A percentile compares a stretch with the other conserved stretches of the same genome.
Conservation (phyloP, 2,329 filamentous ascomycete species). For the Aspergillus calidoustus region DNA sequence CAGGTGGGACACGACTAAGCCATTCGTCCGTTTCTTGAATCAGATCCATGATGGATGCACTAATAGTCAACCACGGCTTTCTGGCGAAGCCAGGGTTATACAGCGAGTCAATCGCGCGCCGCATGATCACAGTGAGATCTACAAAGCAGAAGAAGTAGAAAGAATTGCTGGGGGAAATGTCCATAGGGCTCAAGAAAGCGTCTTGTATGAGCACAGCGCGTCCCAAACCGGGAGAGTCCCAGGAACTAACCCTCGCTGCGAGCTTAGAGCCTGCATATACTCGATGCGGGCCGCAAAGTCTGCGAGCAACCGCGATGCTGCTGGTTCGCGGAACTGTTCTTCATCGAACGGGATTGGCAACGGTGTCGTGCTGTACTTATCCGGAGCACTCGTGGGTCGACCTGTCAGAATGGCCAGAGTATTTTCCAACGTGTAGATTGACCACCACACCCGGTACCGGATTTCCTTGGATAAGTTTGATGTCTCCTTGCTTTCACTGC, state of each 20-base stretch:
- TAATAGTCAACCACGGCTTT: slow-evolving; percentile 6
- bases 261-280: slow-evolving; percentile 24
- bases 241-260: slow-evolving; percentile 18
- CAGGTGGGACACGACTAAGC: slow-evolving; percentile 1
- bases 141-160: slow-evolving; percentile 44
- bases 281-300: slow-evolving; percentile 26
- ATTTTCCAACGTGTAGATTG: slow-evolving; percentile 47
- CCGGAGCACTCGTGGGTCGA: slow-evolving; percentile 42
- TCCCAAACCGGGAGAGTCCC: slow-evolving; percentile 13
- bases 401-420: slow-evolving; percentile 48
- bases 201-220: slow-evolving; percentile 25
- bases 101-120: slow-evolving; percentile 41
- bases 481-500: slow-evolving; percentile 43
- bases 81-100: slow-evolving; percentile 38
- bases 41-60: slow-evolving; percentile 4
- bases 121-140: slow-evolving; percentile 41
- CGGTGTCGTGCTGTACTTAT: slow-evolving; percentile 47
- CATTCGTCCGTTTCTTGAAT: slow-evolving; percentile 7
- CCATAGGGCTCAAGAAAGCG: too few species aligned
- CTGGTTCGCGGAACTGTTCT: slow-evolving; percentile 39
- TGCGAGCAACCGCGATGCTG: slow-evolving; percentile 38
- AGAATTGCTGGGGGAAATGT: too few species aligned
- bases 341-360: slow-evolving; percentile 46
- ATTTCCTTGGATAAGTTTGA: slow-evolving; percentile 45
- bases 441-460: slow-evolving; percentile 51